Conservation (phyloP, 2,329 filamentous ascomycete species). For the Stemphylium lycopersici region DNA sequence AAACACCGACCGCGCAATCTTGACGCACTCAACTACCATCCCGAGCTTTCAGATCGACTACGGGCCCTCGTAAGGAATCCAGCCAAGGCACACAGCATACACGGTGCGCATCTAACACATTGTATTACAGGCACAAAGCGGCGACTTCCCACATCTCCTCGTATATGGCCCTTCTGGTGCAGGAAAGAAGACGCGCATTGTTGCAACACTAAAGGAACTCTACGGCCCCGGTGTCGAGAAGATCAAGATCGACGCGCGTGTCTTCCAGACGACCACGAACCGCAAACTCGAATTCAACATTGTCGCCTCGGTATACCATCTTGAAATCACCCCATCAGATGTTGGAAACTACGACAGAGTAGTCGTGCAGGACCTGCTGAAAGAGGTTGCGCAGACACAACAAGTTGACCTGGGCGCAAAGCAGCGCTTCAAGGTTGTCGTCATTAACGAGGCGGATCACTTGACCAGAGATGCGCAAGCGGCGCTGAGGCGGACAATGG, state of each 20-base stretch:
- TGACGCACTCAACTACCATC: slow-evolving; percentile 82
- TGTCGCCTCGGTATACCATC: slow-evolving; percentile 93
- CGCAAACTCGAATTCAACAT: slow-evolving; percentile 99
- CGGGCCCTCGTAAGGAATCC: slow-evolving; percentile 73
- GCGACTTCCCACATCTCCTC: slow-evolving; percentile 96
- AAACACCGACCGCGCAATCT: slow-evolving; percentile 74
- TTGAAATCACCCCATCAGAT: slow-evolving; percentile 97
- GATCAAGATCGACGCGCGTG: slow-evolving; percentile 97
- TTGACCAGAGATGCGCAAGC: slow-evolving; percentile 94
- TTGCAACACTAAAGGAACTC: slow-evolving; percentile 91
- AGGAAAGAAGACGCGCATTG: slow-evolving; percentile 96
- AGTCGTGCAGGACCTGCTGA: slow-evolving; percentile 91
- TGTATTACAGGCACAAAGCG: slow-evolving; percentile 78
- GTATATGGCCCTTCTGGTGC: slow-evolving; percentile 96
- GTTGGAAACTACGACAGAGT: slow-evolving; percentile 97
- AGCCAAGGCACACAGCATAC: slow-evolving; percentile 3
- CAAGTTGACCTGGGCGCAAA: slow-evolving; percentile 93
- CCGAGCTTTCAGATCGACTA: slow-evolving; percentile 84
- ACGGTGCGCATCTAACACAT: slow-evolving; percentile 12
- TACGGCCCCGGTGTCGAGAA: slow-evolving; percentile 98
- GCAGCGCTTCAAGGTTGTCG: slow-evolving; percentile 96
- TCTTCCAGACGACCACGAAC: slow-evolving; percentile 94
- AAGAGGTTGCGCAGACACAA: slow-evolving; percentile 98
- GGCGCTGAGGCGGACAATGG: slow-evolving; percentile 93
- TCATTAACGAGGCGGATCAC: slow-evolving; percentile 98